These are phyloP conservation scores for Fusarium nematophilum DNA, from an alignment of 2,329 filamentous ascomycete species.

Conservation along the genomic window DNA sequence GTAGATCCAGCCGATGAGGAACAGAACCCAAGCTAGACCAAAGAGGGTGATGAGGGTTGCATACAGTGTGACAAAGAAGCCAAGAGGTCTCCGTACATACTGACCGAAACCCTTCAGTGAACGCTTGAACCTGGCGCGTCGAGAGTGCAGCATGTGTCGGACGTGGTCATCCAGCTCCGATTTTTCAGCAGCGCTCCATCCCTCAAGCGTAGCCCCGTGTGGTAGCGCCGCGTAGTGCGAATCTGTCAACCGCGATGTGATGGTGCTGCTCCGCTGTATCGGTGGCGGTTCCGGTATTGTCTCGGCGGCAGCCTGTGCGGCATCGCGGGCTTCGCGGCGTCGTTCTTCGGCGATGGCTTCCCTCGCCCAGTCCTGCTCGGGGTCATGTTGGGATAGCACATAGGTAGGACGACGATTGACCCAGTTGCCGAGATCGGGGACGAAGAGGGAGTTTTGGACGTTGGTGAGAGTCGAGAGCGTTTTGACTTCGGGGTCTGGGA, in stretches of 20 bases:
- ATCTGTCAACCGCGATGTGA: slow-evolving; percentile 75
- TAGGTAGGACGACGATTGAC: slow-evolving; percentile 85
- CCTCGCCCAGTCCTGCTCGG: slow-evolving; percentile 40
- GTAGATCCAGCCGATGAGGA: slow-evolving; percentile 90
- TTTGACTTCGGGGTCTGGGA: slow-evolving; percentile 81
- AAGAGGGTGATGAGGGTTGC: slow-evolving; percentile 86
- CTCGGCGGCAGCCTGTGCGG: slow-evolving; percentile 1
- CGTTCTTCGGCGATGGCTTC: slow-evolving; percentile 32
- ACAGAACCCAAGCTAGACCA: slow-evolving; percentile 89
- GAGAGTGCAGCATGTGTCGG: slow-evolving; percentile 87
- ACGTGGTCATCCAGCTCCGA: slow-evolving; percentile 86
- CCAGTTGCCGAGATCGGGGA: slow-evolving; percentile 81
- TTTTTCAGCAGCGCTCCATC: slow-evolving; percentile 81
- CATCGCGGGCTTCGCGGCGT: slow-evolving; percentile 27
- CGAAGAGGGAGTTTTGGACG: slow-evolving; percentile 88
- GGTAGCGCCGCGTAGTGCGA: slow-evolving; percentile 84
- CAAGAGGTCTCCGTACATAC: slow-evolving; percentile 80
- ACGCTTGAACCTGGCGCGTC: slow-evolving; percentile 81
- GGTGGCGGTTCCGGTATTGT: slow-evolving; percentile 31
- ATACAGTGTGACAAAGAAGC: slow-evolving; percentile 86
- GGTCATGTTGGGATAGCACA: slow-evolving; percentile 67
- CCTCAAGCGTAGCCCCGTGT: slow-evolving; percentile 76
- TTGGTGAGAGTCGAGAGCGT: slow-evolving; percentile 88
- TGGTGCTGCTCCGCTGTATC: slow-evolving; percentile 62
- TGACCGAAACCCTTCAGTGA: slow-evolving; percentile 83